Conservation (phyloP, 2,329 filamentous ascomycete genomes). For the Exophiala phaeomuriformis region DNA sequence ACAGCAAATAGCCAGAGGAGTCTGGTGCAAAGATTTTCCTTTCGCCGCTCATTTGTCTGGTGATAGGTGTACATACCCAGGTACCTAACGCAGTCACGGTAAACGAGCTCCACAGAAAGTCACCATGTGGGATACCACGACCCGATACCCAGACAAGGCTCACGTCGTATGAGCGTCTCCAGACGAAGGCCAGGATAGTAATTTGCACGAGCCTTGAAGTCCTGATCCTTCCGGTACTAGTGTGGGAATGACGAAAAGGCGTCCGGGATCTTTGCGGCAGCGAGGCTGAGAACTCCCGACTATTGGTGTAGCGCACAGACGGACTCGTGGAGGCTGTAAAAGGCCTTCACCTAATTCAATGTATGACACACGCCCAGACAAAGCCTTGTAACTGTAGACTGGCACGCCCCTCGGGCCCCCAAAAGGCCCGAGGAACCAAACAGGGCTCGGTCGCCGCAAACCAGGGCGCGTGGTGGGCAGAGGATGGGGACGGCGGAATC, state of each 20-base stretch:
- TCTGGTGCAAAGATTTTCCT: too few species aligned
- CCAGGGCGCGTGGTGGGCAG: not conserved
- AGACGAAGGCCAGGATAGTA: not conserved
- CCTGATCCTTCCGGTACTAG: not conserved
- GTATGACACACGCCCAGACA: not conserved
- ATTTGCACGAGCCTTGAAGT: not conserved
- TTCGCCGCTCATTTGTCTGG: too few species aligned
- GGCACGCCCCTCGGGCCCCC: too few species aligned
- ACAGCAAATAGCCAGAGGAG: too few species aligned
- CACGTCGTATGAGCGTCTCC: not conserved
- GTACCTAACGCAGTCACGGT: not conserved
- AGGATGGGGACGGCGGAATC: not conserved
- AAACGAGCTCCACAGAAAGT: not conserved
- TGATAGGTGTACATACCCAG: too few species aligned
- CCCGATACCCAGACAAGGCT: not conserved
- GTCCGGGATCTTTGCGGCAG: not conserved
- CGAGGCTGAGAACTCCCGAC: not conserved
- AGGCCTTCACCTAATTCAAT: not conserved
- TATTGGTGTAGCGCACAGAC: not conserved
- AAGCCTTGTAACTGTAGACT: not conserved
- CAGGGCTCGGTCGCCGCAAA: not conserved
- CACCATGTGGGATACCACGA: not conserved
- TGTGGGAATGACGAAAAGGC: not conserved
- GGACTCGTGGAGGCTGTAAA: too few species aligned
- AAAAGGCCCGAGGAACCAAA: not conserved